These are phyloP conservation scores for Ottelia alismoides DNA, from an alignment of 106 monocot species.

Conservation along the genomic window DNA sequence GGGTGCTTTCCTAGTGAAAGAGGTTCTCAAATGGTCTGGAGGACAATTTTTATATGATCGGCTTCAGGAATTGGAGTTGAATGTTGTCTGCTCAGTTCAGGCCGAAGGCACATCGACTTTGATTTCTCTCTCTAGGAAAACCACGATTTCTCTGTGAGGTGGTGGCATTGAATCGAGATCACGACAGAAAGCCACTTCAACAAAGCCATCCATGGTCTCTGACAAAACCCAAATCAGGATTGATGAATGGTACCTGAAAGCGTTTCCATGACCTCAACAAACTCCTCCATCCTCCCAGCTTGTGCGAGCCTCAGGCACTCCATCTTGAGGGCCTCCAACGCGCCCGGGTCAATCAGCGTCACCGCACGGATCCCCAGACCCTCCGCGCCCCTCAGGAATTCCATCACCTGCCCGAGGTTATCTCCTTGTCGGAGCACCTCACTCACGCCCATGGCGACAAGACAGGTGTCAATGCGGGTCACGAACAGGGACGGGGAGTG, in stretches of 20 bases:
- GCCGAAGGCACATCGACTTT: too few species aligned
- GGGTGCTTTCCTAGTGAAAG: too few species aligned
- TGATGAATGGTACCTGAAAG: conserved; percentile 51
- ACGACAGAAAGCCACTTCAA: too few species aligned
- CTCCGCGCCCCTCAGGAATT: conserved; percentile 33
- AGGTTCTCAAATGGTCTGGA: too few species aligned
- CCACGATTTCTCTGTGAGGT: too few species aligned
- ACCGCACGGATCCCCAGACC: conserved; percentile 28
- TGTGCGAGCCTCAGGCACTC: conserved; percentile 30
- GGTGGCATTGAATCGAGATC: too few species aligned
- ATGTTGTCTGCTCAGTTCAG: too few species aligned
- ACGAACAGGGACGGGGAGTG: conserved; percentile 16
- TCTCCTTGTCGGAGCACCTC: conserved; percentile 12
- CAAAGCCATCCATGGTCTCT: too few species aligned
- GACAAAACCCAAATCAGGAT: too few species aligned
- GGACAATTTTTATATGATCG: too few species aligned
- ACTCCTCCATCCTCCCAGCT: conserved; percentile 33
- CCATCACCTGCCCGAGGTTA: conserved; percentile 24
- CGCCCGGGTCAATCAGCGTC: conserved; percentile 29
- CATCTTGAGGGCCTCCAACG: conserved; percentile 17
- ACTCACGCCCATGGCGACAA: conserved; percentile 29
- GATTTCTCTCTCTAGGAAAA: too few species aligned
- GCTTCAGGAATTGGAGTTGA: too few species aligned
- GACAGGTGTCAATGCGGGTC: conserved; percentile 15
- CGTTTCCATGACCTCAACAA: conserved; percentile 46